A percentile compares a stretch with the other conserved stretches of the same genome.
Conservation (phyloP, 2,329 filamentous ascomycete species). For the Colletotrichum orchidophilum region DNA sequence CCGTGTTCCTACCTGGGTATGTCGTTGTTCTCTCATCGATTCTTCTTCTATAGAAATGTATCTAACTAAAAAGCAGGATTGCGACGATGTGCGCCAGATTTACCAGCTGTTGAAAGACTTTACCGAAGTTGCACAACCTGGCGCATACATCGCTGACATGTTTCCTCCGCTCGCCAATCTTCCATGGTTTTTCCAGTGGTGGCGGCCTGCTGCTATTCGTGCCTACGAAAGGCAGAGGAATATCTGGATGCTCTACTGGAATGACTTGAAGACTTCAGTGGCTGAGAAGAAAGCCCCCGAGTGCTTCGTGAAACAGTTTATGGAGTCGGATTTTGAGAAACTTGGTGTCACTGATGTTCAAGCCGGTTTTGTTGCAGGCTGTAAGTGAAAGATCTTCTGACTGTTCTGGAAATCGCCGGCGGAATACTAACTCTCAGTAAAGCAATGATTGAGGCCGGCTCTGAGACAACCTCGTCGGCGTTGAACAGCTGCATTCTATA, state of each 20-base stretch:
- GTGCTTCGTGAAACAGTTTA: slow-evolving; percentile 5
- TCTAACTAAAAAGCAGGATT: not conserved
- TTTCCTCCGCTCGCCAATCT: not conserved
- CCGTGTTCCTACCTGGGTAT: not conserved
- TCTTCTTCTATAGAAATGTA: not conserved
- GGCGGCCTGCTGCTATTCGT: not conserved
- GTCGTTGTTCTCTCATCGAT: not conserved
- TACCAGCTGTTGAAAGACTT: not conserved
- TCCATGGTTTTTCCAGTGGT: not conserved
- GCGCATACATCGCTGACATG: not conserved
- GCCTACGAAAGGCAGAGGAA: not conserved
- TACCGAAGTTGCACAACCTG: not conserved
- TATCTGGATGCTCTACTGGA: slow-evolving; percentile 1
- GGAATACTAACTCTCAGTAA: not conserved
- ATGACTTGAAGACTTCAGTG: not conserved
- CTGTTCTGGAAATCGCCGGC: not conserved
- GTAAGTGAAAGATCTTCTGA: not conserved
- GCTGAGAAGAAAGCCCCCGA: slow-evolving; percentile 1
- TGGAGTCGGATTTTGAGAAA: slow-evolving; percentile 10
- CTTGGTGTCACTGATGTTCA: not conserved
- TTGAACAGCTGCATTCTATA: not conserved
- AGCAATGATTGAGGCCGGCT: not conserved
- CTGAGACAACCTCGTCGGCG: not conserved
- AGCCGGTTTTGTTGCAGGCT: not conserved
- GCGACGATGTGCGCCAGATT: not conserved